A percentile compares a stretch with the other conserved stretches of the same genome.
These are phyloP conservation scores for Clonostachys byssicola DNA, from an alignment of 2,329 filamentous ascomycete species.

Conservation along the genomic window DNA sequence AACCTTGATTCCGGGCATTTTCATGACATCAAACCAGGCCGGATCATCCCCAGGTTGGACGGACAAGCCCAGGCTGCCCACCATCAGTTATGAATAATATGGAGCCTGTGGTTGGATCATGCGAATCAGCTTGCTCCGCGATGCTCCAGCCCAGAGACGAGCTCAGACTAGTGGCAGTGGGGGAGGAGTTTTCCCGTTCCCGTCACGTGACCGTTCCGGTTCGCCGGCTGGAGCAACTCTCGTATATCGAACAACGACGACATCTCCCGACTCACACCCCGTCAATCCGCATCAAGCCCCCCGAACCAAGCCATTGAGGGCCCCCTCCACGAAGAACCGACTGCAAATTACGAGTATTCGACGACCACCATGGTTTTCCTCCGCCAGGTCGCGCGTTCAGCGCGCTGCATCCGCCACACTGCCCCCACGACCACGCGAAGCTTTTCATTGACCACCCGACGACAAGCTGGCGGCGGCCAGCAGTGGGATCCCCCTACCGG, in stretches of 20 bases:
- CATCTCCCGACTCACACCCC: slow-evolving; percentile 4
- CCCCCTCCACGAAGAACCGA: slow-evolving; percentile 7
- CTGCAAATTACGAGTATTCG: background rate
- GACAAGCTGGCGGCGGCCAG: slow-evolving; percentile 38
- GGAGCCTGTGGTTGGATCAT: background rate
- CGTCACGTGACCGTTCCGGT: background rate
- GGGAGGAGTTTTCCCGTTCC: background rate
- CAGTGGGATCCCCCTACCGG: slow-evolving; percentile 88
- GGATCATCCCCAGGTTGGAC: no score
- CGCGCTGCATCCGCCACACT: slow-evolving; percentile 29
- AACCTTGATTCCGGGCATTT: no score
- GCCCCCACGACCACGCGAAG: slow-evolving; percentile 16
- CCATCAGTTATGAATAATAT: background rate
- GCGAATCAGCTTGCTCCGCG: background rate
- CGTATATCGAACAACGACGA: slow-evolving; percentile 10
- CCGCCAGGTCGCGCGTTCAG: slow-evolving; percentile 27
- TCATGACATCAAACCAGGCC: no score
- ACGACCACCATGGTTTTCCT: slow-evolving; percentile 24
- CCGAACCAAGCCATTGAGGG: background rate
- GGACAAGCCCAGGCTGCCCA: no score
- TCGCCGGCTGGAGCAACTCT: slow-evolving; percentile 1
- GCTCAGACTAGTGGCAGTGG: background rate
- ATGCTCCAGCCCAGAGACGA: background rate
- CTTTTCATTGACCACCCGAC: slow-evolving; percentile 40
- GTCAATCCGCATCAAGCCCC: background rate